A percentile compares a stretch with the other conserved stretches of the same genome.
phyloP scores from a whole-genome alignment of 805 yeast genomes.

The Kazachstania taianensis region DNA sequence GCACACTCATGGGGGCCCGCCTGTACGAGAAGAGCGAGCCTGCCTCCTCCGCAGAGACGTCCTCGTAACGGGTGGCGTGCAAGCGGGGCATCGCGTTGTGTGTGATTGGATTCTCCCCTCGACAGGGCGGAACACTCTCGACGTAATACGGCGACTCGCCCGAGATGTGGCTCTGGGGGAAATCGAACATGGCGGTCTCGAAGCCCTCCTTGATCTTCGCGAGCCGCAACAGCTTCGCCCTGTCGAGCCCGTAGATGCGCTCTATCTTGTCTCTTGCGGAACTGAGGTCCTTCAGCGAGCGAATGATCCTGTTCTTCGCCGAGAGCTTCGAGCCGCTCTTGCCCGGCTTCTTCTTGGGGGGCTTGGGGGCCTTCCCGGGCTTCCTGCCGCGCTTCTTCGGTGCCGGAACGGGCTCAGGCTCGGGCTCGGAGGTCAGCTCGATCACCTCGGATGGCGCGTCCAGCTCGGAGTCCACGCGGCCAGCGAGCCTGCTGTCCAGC shows the following conservation, averaged over 20 bases:
- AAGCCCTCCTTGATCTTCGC: constrained; percentile 40
- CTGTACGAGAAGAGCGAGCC: constrained; percentile 19
- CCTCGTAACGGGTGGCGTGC: constrained; percentile 9
- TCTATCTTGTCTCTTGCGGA: constrained; percentile 35
- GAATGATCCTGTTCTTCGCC: constrained; percentile 13
- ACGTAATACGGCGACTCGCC: constrained; percentile 16
- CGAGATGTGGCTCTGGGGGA: constrained; percentile 29
- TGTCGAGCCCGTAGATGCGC: constrained; percentile 42
- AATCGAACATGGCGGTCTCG: constrained; percentile 38
- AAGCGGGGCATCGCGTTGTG: background rate
- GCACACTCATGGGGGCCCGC: constrained; percentile 10
- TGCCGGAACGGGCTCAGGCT: too few relatives aligned
- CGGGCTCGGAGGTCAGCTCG: too few relatives aligned
- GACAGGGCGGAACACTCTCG: constrained; percentile 10
- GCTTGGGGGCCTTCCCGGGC: background rate
- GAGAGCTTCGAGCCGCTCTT: constrained; percentile 10
- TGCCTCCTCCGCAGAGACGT: constrained; percentile 19
- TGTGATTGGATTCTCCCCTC: background rate
- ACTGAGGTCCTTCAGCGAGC: constrained; percentile 27
- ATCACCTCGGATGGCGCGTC: too few relatives aligned
- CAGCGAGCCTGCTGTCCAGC: too few relatives aligned
- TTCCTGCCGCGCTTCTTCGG: background rate
- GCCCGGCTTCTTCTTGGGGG: background rate
- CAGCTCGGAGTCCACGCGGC: constrained; percentile 10
- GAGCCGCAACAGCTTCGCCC: constrained; percentile 33